Evolutionary conservation across 1,139 yeast genomes (phyloP).

Genomic region (Debaryomyces coudertii): DNA sequence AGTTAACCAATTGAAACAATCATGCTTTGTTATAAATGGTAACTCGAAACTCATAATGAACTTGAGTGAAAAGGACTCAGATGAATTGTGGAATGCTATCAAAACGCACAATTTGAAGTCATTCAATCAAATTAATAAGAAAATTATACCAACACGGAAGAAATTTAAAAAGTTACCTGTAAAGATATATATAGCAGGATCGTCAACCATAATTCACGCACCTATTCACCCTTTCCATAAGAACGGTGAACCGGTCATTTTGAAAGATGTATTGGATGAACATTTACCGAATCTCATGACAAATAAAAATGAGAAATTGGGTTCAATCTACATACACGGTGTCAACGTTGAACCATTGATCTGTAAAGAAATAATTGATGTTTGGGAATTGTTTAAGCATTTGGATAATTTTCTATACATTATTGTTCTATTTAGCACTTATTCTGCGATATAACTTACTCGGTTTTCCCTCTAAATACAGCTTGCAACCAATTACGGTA

Average conservation of each 20-base stretch:
- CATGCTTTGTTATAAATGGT: conserved; percentile 73
- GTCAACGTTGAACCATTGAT: conserved; percentile 47
- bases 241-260: conserved; percentile 31
- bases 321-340: conserved; percentile 66
- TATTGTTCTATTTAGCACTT: conserved; percentile 31
- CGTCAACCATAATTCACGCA: conserved; percentile 49
- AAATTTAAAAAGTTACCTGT: conserved; percentile 56
- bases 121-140: conserved; percentile 24
- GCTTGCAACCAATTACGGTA: conserved; percentile 97
- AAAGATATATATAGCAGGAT: conserved; percentile 56
- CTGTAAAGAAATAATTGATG: conserved; percentile 48
- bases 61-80: conserved; percentile 63
- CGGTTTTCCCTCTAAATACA: conserved; percentile 53
- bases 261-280: conserved; percentile 40
- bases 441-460: not conserved
- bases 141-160: conserved; percentile 37
- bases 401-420: conserved; percentile 81
- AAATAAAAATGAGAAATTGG: conserved; percentile 28
- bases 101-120: conserved; percentile 32
- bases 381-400: conserved; percentile 59
- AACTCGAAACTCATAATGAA: conserved; percentile 76
- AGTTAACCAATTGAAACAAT: conserved; percentile 79
- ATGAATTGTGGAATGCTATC: conserved; percentile 59
- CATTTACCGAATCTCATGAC: conserved; percentile 48
- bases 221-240: conserved; percentile 38